phyloP scores from a whole-genome alignment of 2,329 filamentous ascomycete species.

The Talaromyces sp. region DNA sequence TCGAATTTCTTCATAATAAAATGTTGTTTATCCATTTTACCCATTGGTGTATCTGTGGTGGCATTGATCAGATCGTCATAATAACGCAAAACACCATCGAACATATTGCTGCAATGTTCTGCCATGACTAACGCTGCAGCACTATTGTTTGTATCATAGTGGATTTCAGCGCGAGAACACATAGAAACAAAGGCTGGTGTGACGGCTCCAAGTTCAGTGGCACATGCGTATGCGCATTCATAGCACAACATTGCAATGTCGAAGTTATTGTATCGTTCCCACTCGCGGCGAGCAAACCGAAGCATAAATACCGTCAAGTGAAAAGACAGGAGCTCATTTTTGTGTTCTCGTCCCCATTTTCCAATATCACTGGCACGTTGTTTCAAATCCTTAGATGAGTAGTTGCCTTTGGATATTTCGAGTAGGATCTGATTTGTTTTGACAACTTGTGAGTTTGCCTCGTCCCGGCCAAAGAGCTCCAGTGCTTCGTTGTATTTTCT shows the following conservation, averaged over 20 bases:
- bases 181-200: constrained; percentile 17
- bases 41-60: constrained; percentile 9
- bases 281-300: constrained; percentile 18
- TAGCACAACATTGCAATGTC: constrained; percentile 15
- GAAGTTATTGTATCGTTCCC: constrained; percentile 17
- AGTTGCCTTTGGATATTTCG: constrained; percentile 14
- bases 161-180: constrained; percentile 12
- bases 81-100: constrained; percentile 13
- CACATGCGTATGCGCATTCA: constrained; percentile 18
- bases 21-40: constrained; percentile 7
- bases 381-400: constrained; percentile 4
- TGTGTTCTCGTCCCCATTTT: constrained; percentile 14
- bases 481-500: constrained; percentile 12
- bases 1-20: constrained; percentile 14
- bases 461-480: constrained; percentile 16
- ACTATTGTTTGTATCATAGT: constrained; percentile 16
- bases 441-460: constrained; percentile 15
- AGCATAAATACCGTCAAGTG: constrained; percentile 15
- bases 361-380: constrained; percentile 14
- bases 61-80: constrained; percentile 7
- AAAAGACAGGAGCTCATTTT: constrained; percentile 16
- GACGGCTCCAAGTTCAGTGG: constrained; percentile 10
- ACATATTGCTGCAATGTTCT: constrained; percentile 14
- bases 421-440: constrained; percentile 18
- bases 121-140: constrained; percentile 10